Base-by-base conservation (phyloP, 768 basidiomycete genomes). In the Naganishia vishniacii region DNA sequence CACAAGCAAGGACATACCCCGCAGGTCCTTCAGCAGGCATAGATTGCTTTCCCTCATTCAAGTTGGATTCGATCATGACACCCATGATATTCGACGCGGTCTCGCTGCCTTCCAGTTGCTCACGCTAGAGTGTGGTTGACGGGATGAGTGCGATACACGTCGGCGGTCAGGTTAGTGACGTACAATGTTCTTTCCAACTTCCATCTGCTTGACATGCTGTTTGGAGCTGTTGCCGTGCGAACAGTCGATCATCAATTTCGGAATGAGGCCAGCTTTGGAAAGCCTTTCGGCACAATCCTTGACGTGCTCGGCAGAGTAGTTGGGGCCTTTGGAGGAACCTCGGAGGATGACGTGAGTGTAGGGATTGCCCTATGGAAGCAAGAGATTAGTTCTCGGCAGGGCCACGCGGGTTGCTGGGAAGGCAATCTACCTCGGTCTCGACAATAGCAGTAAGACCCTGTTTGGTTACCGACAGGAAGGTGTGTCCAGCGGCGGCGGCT, bases 271-370 rank as follows among this genome's bases (percentile, higher is more conserved):
- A 8, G 90, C 88, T 77, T 94, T 97, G 37, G 76, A 76, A 41
- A 97, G 80, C 72, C 89, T 88, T 65, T 80, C 83, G 23, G 84
- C 84, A 64, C 86, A 85, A 40, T 87, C 86, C 48, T 83, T 82
- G 62, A 97, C 90, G 75, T 84, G 84, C 72, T 91, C 85, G 12
- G 85, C 84, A 47, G 85, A 81, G 77, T 82, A 98, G 80, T 99
- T 99, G 47, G 94, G 90, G 6, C 95, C 95, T 59, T 83, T 84
- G 58, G 86, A 86, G 12, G 91, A 92, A 23, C 95, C 94, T 59
- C 95, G 88, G 47, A 98, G 85, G 78, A 98, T 97, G 71, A 98
- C 86, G 74, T 99, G 95, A 16, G 95, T 88, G 76, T 95, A 89
- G 69, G 84, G 79, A 76, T 83, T 82, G 7, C 90, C 89, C 67